Evolutionary conservation across 306 rosid genomes (phyloP).

Genomic region (Urtica urens): DNA sequence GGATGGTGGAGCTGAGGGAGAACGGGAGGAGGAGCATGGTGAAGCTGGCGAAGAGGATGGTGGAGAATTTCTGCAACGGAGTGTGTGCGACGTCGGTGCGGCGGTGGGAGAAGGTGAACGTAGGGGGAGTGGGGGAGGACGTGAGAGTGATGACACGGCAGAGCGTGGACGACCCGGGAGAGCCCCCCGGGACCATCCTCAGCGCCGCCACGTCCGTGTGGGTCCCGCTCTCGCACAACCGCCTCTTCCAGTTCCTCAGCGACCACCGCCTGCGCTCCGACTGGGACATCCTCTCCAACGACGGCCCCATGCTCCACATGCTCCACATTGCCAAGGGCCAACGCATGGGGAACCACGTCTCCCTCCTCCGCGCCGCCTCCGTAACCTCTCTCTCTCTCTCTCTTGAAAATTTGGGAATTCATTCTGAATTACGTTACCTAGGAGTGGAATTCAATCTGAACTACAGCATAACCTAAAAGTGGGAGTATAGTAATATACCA

Average conservation of each 20-base stretch:
- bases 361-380: constrained; percentile 62
- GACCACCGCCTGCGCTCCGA: constrained; percentile 40
- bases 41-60: constrained; percentile 70
- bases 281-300: constrained; percentile 59
- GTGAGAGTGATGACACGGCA: constrained; percentile 49
- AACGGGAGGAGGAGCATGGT: constrained; percentile 43
- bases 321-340: constrained; percentile 46
- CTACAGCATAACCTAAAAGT: too few relatives aligned
- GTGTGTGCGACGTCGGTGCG: constrained; percentile 39
- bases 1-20: too few relatives aligned
- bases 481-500: too few relatives aligned
- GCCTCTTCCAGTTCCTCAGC: constrained; percentile 49
- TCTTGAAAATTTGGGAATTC: too few relatives aligned
- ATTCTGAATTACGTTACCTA: neutral
- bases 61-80: constrained; percentile 56
- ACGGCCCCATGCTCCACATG: constrained; percentile 49
- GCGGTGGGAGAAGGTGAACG: constrained; percentile 46
- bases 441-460: too few relatives aligned
- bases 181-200: constrained; percentile 48
- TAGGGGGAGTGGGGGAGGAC: constrained; percentile 36
- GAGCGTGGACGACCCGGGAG: constrained; percentile 38
- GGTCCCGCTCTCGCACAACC: constrained; percentile 47
- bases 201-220: constrained; percentile 79
- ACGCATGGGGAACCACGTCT: constrained; percentile 44
- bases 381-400: constrained; percentile 4